Percentiles rank a stretch among this genome's conserved stretches.
These are phyloP conservation scores for Salvia sclarea DNA, from an alignment of 305 asterid genomes.

Conservation along the genomic window DNA sequence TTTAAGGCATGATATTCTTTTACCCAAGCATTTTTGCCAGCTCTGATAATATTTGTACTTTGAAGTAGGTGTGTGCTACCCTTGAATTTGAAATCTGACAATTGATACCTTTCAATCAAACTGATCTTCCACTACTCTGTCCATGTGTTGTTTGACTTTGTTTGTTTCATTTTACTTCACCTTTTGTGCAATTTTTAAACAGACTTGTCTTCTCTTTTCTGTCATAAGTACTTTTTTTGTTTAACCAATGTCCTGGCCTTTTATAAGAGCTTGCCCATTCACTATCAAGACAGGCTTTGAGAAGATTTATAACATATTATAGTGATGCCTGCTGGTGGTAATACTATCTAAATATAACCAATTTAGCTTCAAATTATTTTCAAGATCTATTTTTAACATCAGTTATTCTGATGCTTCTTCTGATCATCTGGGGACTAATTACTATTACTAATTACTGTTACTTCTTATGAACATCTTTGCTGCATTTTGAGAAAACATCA, in stretches of 20 bases:
- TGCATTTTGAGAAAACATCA: not conserved
- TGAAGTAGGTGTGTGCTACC: slow-evolving; percentile 21
- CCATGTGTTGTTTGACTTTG: not conserved
- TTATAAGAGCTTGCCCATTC: not conserved
- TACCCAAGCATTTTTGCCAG: not conserved
- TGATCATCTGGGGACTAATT: not conserved
- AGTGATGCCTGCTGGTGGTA: not conserved
- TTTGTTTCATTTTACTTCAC: slow-evolving; percentile 4
- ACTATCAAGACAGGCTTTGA: not conserved
- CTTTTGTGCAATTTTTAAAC: not conserved
- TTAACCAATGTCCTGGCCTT: not conserved
- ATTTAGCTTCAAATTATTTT: slow-evolving; percentile 5
- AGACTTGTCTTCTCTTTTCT: not conserved
- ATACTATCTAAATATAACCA: not conserved
- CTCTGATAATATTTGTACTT: slow-evolving; percentile 15
- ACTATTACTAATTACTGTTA: not conserved
- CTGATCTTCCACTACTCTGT: not conserved
- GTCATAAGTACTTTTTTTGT: not conserved
- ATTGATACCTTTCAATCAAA: slow-evolving; percentile 1
- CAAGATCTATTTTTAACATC: not conserved
- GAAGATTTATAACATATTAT: not conserved
- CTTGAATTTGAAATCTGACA: slow-evolving; percentile 8
- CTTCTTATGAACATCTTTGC: not conserved
- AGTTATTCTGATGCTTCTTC: not conserved
- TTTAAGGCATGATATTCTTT: slow-evolving; percentile 66